Percentiles rank a stretch among this genome's conserved stretches.
Conservation (phyloP, 1,139 yeast genomes). For the Pneumocystis canis region DNA sequence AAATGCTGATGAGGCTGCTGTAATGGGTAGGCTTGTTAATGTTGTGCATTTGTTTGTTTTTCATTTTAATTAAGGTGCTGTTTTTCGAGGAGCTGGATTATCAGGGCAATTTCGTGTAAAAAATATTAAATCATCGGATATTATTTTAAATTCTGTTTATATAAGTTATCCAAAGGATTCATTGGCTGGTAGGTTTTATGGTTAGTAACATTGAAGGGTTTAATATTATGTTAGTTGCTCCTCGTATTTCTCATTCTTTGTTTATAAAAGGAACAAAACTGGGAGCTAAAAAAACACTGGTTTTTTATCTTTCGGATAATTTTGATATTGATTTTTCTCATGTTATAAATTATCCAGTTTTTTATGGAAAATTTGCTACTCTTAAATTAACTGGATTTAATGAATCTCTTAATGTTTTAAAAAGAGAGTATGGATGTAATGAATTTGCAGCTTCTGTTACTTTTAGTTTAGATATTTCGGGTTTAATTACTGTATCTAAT, state of each 20-base stretch:
- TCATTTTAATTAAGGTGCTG: conserved; percentile 33
- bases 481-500: conserved; percentile 1
- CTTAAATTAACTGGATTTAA: conserved; percentile 4
- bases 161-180: neutral
- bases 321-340: conserved; percentile 1
- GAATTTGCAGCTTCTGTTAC: conserved; percentile 3
- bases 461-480: conserved; percentile 6
- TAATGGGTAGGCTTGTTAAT: conserved; percentile 32
- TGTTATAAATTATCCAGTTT: neutral
- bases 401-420: conserved; percentile 1
- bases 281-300: conserved; percentile 1
- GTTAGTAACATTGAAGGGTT: neutral
- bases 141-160: conserved; percentile 28
- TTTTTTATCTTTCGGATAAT: neutral
- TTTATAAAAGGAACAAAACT: conserved; percentile 27
- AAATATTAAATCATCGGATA: conserved; percentile 45
- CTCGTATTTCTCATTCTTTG: conserved; percentile 17
- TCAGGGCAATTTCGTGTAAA: conserved; percentile 48
- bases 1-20: conserved; percentile 92
- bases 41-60: neutral
- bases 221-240: neutral
- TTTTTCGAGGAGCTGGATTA: conserved; percentile 59
- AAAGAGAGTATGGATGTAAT: conserved; percentile 1
- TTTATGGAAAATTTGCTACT: neutral
- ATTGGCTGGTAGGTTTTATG: neutral